Evolutionary conservation across 306 rosid species (phyloP).

Genomic region (Canavalia gladiata): DNA sequence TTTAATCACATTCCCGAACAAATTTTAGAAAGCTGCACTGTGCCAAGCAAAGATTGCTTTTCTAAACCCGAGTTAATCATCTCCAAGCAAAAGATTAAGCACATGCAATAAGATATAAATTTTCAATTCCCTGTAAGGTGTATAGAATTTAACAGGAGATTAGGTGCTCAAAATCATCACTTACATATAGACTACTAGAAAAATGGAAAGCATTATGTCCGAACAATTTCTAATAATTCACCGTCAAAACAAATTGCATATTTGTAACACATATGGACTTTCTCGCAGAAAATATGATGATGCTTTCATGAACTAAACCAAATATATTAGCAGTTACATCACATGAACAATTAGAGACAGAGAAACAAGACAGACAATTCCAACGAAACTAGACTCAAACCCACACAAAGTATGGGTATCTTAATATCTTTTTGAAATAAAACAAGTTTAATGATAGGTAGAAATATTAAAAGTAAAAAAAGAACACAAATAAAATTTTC

Average conservation of each 20-base stretch:
- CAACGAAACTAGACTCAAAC: too few relatives aligned
- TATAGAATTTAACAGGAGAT: background rate
- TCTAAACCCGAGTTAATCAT: constrained; percentile 1
- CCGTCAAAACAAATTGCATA: background rate
- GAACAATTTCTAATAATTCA: background rate
- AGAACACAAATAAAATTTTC: too few relatives aligned
- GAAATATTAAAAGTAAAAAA: too few relatives aligned
- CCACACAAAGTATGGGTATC: too few relatives aligned
- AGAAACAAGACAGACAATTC: background rate
- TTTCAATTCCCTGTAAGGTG: background rate
- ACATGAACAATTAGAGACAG: background rate
- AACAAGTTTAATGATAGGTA: too few relatives aligned
- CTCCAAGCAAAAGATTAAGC: background rate
- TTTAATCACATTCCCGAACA: background rate
- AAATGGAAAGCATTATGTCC: constrained; percentile 1
- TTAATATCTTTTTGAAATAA: too few relatives aligned
- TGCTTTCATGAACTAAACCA: constrained; percentile 1
- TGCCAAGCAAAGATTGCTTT: background rate
- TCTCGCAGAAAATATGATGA: constrained; percentile 9
- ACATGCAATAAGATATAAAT: background rate
- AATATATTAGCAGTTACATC: background rate
- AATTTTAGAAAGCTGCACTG: too few relatives aligned
- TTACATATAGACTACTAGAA: background rate
- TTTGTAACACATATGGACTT: background rate
- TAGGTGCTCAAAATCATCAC: background rate